Conservation (phyloP, 2,329 filamentous ascomycete genomes). For the Sclerotiophoma versabilis region DNA sequence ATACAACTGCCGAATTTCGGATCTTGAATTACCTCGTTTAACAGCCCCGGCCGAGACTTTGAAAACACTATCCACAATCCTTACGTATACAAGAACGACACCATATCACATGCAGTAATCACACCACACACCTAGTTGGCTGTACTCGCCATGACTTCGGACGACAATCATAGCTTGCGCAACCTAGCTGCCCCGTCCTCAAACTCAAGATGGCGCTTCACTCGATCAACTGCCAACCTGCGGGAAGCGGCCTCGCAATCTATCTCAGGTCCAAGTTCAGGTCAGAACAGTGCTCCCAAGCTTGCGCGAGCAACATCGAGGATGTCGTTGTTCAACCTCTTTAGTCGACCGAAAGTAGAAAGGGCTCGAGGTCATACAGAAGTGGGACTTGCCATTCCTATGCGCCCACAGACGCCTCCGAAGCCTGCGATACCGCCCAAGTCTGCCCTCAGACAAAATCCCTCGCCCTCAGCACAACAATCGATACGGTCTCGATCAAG, state of each 20-base stretch:
- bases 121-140: slow-evolving; percentile 21
- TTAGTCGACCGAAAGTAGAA: slow-evolving; percentile 59
- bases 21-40: neutral
- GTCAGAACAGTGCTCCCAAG: slow-evolving; percentile 28
- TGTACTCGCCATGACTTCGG: slow-evolving; percentile 35
- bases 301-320: slow-evolving; percentile 48
- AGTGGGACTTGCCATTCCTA: slow-evolving; percentile 48
- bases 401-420: slow-evolving; percentile 40
- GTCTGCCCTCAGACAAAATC: slow-evolving; percentile 39
- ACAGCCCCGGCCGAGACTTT: neutral
- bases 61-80: neutral
- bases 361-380: slow-evolving; percentile 56
- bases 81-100: neutral
- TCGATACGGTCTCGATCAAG: slow-evolving; percentile 42
- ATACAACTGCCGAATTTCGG: slow-evolving; percentile 1
- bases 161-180: slow-evolving; percentile 35
- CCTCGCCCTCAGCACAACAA: slow-evolving; percentile 39
- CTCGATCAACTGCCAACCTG: slow-evolving; percentile 43
- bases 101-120: slow-evolving; percentile 25
- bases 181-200: slow-evolving; percentile 30
- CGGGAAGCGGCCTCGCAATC: slow-evolving; percentile 11
- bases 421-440: slow-evolving; percentile 28
- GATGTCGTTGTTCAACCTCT: slow-evolving; percentile 59
- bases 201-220: slow-evolving; percentile 48
- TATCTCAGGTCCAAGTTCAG: slow-evolving; percentile 4